A percentile compares a stretch with the other conserved stretches of the same genome.
Evolutionary conservation across 441 rosid genomes (phyloP).

Genomic region (Croton laevigatus): DNA sequence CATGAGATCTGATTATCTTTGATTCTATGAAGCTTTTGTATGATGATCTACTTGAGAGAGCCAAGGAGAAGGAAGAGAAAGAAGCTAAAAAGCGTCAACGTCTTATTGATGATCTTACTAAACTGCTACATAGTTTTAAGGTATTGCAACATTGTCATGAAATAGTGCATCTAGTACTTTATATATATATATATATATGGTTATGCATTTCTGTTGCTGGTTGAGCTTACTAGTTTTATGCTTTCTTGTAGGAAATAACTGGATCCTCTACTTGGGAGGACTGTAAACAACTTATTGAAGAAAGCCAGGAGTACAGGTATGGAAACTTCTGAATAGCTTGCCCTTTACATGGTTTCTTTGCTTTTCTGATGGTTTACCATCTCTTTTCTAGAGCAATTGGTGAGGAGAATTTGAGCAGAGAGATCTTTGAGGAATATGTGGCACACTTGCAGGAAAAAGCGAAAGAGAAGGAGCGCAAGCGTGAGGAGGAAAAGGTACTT

Average conservation of each 20-base stretch:
- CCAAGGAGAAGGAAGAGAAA: constrained; percentile 94
- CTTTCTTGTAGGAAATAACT: constrained; percentile 63
- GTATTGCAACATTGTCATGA: constrained; percentile 32
- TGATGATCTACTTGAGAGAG: constrained; percentile 79
- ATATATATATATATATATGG: neutral
- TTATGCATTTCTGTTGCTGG: neutral
- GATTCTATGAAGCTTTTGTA: constrained; percentile 63
- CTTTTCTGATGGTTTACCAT: constrained; percentile 3
- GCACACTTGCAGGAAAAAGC: constrained; percentile 75
- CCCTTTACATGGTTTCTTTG: neutral
- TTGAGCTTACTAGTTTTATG: constrained; percentile 16
- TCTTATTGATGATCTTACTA: constrained; percentile 78
- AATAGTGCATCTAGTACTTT: neutral
- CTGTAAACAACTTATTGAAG: constrained; percentile 64
- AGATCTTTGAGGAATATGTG: constrained; percentile 79
- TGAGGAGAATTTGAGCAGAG: constrained; percentile 63
- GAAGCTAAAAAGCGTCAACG: constrained; percentile 92
- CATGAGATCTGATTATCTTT: constrained; percentile 4
- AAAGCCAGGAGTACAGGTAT: constrained; percentile 81
- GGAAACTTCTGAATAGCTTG: neutral
- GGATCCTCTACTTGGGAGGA: constrained; percentile 85
- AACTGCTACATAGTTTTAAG: constrained; percentile 61
- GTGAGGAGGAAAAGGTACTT: constrained; percentile 91
- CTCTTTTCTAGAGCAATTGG: constrained; percentile 57
- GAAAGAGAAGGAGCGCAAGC: constrained; percentile 90